Evolutionary conservation across 129 eudicot genomes (phyloP), one percentile per base, ranked within the genome.

Genomic region (Tagetes patula): DNA sequence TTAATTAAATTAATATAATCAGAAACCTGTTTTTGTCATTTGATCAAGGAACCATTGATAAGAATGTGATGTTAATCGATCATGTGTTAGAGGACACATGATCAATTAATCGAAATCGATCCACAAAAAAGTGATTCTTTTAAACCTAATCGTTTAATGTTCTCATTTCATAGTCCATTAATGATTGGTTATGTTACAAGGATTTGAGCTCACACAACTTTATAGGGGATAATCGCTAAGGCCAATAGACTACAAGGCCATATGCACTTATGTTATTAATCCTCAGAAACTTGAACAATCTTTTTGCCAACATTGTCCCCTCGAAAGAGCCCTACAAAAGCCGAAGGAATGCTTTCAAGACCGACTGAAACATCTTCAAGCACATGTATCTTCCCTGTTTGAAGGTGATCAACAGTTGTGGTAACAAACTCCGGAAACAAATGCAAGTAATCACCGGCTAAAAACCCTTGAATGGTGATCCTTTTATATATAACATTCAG

Each of bases 261-360:
- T 20, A 20, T 20, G 27, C 27, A 20, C 58, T 33, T 65, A 38
- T 37, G 47, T 2, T 52, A 70, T 65, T 77, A 84, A 11, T 72
- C 82, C 14, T 76, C 71, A 0, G 86, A 81, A 64, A 91, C 63
- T 31, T 86, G 74, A 53, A 91, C 91, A 27, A 85, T 76, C 72
- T 60, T 86, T 72, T 91, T 91, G 8, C 97, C 97, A 58, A 87
- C 70, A 76, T 86, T 91, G 38, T 80, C 74, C 1, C 97, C 96
- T 7, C 67, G 61, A 70, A 86, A 92, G 27, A 92, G 82, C 40
- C 93, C 97, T 2, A 80, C 71, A 39, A 92, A 92, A 41, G 97
- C 97, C 1, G 84, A 76, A 3, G 97, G 97, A 9, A 92, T 65
- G 55, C 79, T 78, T 67, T 92, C 96, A 40, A 92, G 7, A 7